These are phyloP conservation scores for Plasmodium falciparum DNA, from an alignment of 169 alveolate genomes.

Conservation along the genomic window DNA sequence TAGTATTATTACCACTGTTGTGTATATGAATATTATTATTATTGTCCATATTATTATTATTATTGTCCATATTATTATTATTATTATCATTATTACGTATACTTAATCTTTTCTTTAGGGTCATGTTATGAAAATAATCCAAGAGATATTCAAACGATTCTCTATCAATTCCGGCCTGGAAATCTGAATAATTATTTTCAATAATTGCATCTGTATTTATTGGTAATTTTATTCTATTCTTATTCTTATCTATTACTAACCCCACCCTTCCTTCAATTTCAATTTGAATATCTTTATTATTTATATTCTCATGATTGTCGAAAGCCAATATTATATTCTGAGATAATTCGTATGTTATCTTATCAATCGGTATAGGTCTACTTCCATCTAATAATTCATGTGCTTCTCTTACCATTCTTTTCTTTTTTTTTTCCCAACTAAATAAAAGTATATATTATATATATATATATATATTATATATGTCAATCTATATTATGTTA, in stretches of 20 bases:
- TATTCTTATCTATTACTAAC: constrained; percentile 49
- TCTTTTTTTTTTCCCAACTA: no score
- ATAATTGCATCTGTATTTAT: constrained; percentile 70
- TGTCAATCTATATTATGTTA: background rate
- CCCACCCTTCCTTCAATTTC: constrained; percentile 75
- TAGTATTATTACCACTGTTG: background rate
- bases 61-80: background rate
- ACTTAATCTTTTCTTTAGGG: background rate
- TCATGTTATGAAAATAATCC: constrained; percentile 29
- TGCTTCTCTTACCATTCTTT: constrained; percentile 69
- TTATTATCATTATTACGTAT: background rate
- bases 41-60: background rate
- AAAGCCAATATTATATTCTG: constrained; percentile 68
- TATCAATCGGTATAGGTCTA: constrained; percentile 74
- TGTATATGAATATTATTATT: background rate
- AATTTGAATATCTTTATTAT: constrained; percentile 28
- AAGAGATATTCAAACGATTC: constrained; percentile 56
- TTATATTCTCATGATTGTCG: constrained; percentile 56
- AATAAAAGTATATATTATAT: background rate
- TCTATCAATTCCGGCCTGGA: constrained; percentile 52
- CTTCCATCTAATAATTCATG: constrained; percentile 76
- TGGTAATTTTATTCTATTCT: constrained; percentile 63
- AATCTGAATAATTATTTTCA: constrained; percentile 62
- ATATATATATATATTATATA: background rate
- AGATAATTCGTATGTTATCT: constrained; percentile 63